These are phyloP conservation scores for Dimocarpus longan DNA, from an alignment of 345 rosid species.

Conservation along the genomic window DNA sequence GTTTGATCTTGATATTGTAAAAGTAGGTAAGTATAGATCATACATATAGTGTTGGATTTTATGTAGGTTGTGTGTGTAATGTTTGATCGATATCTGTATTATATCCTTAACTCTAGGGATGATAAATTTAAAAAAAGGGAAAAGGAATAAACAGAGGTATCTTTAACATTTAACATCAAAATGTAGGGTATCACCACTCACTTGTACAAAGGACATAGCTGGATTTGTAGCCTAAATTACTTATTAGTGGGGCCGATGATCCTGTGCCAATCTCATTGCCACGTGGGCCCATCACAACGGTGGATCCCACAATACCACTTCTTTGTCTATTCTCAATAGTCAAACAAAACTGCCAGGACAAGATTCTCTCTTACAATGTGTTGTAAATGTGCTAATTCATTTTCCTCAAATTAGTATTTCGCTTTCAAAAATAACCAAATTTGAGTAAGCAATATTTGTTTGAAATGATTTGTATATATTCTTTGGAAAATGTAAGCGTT, in stretches of 20 bases:
- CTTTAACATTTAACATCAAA: not conserved
- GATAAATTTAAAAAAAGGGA: too few relatives aligned
- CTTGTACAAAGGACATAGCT: not conserved
- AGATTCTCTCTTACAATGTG: not conserved
- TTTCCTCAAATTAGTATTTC: not conserved
- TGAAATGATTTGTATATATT: not conserved
- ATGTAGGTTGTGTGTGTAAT: too few relatives aligned
- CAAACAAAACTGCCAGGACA: conserved; percentile 3
- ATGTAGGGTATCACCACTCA: not conserved
- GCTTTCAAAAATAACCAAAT: not conserved
- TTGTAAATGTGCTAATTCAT: not conserved
- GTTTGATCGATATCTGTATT: too few relatives aligned
- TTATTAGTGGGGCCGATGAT: not conserved
- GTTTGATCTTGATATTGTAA: too few relatives aligned
- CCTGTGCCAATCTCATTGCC: not conserved
- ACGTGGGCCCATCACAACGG: not conserved
- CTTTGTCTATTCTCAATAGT: not conserved
- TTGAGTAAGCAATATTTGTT: not conserved
- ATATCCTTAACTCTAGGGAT: too few relatives aligned
- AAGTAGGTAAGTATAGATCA: too few relatives aligned
- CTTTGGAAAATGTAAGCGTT: too few relatives aligned
- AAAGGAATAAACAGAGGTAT: too few relatives aligned
- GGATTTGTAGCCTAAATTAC: not conserved
- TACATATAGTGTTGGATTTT: too few relatives aligned
- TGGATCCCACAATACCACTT: not conserved